phyloP scores from a whole-genome alignment of 305 asterid genomes.

The Plantago rigida region DNA sequence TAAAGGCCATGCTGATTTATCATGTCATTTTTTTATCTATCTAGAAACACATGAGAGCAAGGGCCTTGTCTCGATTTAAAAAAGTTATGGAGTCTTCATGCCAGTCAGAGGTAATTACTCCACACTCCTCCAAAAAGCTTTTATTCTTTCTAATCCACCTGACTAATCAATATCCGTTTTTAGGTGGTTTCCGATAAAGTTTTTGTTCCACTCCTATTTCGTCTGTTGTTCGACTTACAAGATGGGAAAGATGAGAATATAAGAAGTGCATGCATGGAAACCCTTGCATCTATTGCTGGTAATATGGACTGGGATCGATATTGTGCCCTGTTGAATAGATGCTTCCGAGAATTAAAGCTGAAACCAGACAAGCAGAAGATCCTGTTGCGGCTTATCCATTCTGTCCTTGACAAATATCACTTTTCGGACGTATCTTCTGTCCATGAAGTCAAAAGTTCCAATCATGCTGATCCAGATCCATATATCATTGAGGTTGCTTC shows the following conservation, averaged over 20 bases:
- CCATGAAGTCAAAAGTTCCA: conserved; percentile 35
- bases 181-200: conserved; percentile 69
- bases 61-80: conserved; percentile 68
- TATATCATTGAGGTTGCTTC: conserved; percentile 29
- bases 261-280: conserved; percentile 67
- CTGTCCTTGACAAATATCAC: conserved; percentile 72
- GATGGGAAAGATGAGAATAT: conserved; percentile 84
- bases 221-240: conserved; percentile 60
- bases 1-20: conserved; percentile 12
- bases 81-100: conserved; percentile 39
- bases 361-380: conserved; percentile 73
- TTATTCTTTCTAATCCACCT: too few relatives aligned
- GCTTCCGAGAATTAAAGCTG: conserved; percentile 62
- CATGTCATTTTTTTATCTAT: conserved; percentile 22
- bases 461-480: conserved; percentile 37
- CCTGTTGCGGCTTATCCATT: conserved; percentile 56
- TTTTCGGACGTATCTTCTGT: conserved; percentile 38
- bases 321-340: conserved; percentile 49
- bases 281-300: conserved; percentile 69
- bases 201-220: conserved; percentile 69
- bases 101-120: conserved; percentile 52
- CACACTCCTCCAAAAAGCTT: too few relatives aligned
- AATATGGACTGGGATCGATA: conserved; percentile 73
- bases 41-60: conserved; percentile 87
- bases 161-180: not conserved